phyloP scores from a whole-genome alignment of 225 moss, liverwort and hornwort genomes.

The Sphagnum contortum region DNA sequence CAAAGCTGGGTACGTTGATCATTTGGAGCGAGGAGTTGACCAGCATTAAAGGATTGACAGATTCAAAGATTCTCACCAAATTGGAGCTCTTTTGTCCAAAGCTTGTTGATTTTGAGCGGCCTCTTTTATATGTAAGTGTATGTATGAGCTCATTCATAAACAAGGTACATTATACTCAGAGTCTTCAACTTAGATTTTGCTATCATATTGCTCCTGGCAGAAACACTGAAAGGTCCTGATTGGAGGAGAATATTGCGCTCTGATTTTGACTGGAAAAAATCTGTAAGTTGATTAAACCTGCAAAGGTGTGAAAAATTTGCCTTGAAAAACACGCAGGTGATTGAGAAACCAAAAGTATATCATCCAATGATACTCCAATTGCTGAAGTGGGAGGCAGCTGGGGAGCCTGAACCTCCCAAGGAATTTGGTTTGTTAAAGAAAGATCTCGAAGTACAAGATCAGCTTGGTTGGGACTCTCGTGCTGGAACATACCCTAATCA shows the following conservation, averaged over 20 bases:
- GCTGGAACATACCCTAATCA: conserved; percentile 14
- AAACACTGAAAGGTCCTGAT: too few species aligned
- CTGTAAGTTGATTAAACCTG: too few species aligned
- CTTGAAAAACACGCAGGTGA: conserved; percentile 19
- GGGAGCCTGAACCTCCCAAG: conserved; percentile 19
- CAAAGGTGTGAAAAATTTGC: too few species aligned
- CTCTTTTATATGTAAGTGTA: conserved; percentile 23
- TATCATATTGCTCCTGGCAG: too few species aligned
- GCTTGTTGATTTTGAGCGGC: conserved; percentile 33
- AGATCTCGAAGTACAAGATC: conserved; percentile 15
- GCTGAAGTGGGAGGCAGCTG: conserved; percentile 36
- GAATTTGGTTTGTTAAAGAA: conserved; percentile 44
- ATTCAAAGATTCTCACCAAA: conserved; percentile 34
- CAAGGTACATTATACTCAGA: neutral
- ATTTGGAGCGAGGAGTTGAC: conserved; percentile 46
- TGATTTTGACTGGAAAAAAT: too few species aligned
- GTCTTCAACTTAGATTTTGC: too few species aligned
- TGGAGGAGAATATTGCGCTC: too few species aligned
- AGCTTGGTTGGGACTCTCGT: conserved; percentile 2
- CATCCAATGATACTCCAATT: conserved; percentile 46
- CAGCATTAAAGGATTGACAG: conserved; percentile 26
- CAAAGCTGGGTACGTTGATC: conserved; percentile 46
- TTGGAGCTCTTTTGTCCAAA: conserved; percentile 64
- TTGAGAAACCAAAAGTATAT: conserved; percentile 11
- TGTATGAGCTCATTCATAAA: neutral